These are phyloP conservation scores for Starmerella tilneyi DNA, from an alignment of 805 yeast species.

Conservation along the genomic window DNA sequence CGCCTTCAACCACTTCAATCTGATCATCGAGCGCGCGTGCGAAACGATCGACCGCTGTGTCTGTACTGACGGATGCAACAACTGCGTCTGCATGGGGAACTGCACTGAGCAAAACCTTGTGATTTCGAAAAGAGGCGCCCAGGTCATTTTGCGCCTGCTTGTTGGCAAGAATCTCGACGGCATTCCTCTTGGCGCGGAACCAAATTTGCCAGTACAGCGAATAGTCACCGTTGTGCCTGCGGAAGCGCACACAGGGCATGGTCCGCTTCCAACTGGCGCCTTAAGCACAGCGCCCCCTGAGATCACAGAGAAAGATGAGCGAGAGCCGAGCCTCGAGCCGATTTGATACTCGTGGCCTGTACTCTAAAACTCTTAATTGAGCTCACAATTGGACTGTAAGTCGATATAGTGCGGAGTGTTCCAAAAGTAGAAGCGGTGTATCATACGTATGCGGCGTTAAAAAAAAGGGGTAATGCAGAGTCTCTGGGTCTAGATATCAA, in stretches of 20 bases:
- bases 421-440: no score
- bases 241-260: constrained; percentile 7
- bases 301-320: background rate
- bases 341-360: no score
- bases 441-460: background rate
- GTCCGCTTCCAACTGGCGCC: background rate
- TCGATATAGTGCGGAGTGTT: no score
- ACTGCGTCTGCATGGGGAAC: constrained; percentile 71
- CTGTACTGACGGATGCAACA: constrained; percentile 59
- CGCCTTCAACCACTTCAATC: constrained; percentile 68
- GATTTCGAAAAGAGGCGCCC: constrained; percentile 77
- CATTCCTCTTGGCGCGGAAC: constrained; percentile 32
- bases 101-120: constrained; percentile 79
- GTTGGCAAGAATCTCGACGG: constrained; percentile 45
- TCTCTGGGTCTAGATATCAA: constrained; percentile 18
- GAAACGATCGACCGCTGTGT: constrained; percentile 52
- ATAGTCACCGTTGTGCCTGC: constrained; percentile 17
- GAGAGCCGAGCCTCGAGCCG: background rate
- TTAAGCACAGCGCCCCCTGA: background rate
- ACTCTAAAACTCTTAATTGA: no score
- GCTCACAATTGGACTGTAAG: no score
- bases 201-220: constrained; percentile 23
- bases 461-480: background rate
- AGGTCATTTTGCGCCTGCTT: constrained; percentile 53
- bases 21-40: constrained; percentile 51